Evolutionary conservation across 2,329 filamentous ascomycete species (phyloP), one percentile per base, ranked within the genome.

Genomic region (Boeremia exigua): DNA sequence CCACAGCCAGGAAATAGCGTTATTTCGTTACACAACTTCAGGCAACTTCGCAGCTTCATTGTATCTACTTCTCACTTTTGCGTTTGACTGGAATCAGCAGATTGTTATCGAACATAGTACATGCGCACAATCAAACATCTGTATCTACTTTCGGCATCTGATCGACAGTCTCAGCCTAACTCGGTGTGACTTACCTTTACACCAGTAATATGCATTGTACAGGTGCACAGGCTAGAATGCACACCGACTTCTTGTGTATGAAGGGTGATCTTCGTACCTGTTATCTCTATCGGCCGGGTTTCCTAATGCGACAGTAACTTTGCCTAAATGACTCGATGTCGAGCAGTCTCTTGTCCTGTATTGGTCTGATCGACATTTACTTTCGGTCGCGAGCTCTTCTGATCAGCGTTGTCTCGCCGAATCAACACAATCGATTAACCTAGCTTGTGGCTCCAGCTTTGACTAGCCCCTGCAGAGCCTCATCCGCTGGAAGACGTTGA

Each of bases 1-100:
- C 79, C n/a, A 81, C 79, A 2, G 75, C 75, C 27, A 66, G 76
- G 53, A 72, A 62, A 54, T 73, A 60, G 43, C 42, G 36, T 34
- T 23, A 6, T 4, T 15, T 23, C 14, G 19, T 52, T 37, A 17
- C 25, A 34, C 36, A 55, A 42, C 9, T 25, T 7, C 27, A 23
- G 38, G 15, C 39, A 25, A 6, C 14, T 47, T 39, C 34, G 30
- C 38, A 27, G 8, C 19, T 42, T 44, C 39, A 38, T 49, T 49
- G 33, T 52, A 50, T 19, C 23, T 14, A 28, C 11, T 49, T 25
- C 15, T 34, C 4, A 14, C 3, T 34, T 27, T 37, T 17, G n/a
- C n/a, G 29, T 12, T 9, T 28, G 8, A 4, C 9, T 9, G 15
- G 17, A 28, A 23, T 3, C 19, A 23, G 19, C 19, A 23, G 19